Evolutionary conservation across 2,329 filamentous ascomycete species (phyloP).

Genomic region (Fusarium armeniacum): DNA sequence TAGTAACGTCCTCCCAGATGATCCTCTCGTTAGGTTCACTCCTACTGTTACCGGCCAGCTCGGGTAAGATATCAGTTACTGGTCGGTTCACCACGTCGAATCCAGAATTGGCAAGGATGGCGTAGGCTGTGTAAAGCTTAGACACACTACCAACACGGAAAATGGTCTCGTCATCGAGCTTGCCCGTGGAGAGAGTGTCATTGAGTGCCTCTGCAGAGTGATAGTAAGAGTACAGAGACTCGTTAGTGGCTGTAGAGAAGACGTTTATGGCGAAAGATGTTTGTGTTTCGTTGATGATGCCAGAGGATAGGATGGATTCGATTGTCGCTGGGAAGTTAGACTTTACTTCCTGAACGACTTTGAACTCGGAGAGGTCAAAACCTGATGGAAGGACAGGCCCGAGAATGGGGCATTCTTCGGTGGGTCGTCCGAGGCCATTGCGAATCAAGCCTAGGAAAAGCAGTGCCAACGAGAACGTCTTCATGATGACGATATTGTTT

Average conservation of each 20-base stretch:
- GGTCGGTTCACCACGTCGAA: slow-evolving; percentile 38
- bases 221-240: slow-evolving; percentile 45
- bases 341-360: slow-evolving; percentile 18
- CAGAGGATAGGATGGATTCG: slow-evolving; percentile 17
- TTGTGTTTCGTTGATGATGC: slow-evolving; percentile 34
- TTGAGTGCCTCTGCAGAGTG: slow-evolving; percentile 39
- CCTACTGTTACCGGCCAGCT: slow-evolving; percentile 29
- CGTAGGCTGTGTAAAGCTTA: slow-evolving; percentile 39
- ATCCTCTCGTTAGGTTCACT: slow-evolving; percentile 16
- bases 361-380: slow-evolving; percentile 37
- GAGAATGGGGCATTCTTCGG: slow-evolving; percentile 7
- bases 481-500: neutral
- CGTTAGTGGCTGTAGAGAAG: slow-evolving; percentile 46
- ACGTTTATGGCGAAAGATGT: slow-evolving; percentile 46
- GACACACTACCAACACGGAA: slow-evolving; percentile 35
- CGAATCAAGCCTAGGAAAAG: neutral
- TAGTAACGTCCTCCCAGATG: slow-evolving; percentile 39
- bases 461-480: neutral
- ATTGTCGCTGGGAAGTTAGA: slow-evolving; percentile 28
- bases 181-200: slow-evolving; percentile 27
- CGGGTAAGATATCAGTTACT: slow-evolving; percentile 36
- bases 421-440: neutral
- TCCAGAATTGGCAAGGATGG: slow-evolving; percentile 33
- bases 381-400: slow-evolving; percentile 43
- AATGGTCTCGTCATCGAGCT: slow-evolving; percentile 35